Conservation (phyloP, 2,329 filamentous ascomycete species). For the Ceratocystis cacaofunesta region DNA sequence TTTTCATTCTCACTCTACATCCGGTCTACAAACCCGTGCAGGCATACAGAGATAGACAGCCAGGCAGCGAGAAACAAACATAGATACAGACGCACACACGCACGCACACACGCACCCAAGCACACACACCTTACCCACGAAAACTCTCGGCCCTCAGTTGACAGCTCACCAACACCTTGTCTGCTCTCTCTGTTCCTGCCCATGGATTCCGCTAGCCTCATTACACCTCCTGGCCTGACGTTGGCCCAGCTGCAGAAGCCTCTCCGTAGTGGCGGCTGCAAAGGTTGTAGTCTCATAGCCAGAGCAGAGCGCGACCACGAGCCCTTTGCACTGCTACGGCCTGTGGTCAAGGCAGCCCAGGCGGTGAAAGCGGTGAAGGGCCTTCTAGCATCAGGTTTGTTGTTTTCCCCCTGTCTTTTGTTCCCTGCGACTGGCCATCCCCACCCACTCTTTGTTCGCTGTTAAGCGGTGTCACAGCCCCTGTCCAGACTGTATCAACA, state of each 20-base stretch:
- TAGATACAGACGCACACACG: too few species aligned
- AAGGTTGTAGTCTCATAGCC: not conserved
- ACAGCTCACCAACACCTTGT: too few species aligned
- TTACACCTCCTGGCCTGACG: not conserved
- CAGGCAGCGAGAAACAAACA: too few species aligned
- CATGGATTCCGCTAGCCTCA: not conserved
- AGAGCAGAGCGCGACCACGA: not conserved
- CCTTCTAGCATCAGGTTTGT: not conserved
- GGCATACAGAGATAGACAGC: too few species aligned
- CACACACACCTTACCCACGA: too few species aligned
- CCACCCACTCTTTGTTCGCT: not conserved
- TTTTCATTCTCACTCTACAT: not conserved
- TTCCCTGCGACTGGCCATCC: not conserved
- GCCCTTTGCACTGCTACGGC: not conserved
- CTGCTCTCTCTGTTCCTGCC: not conserved
- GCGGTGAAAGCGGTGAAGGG: not conserved
- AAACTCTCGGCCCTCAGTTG: too few species aligned
- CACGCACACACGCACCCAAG: too few species aligned
- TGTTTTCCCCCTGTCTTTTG: not conserved
- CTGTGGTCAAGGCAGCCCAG: not conserved
- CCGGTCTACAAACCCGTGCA: too few species aligned
- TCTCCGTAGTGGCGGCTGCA: not conserved
- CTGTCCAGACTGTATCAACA: not conserved
- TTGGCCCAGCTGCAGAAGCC: not conserved
- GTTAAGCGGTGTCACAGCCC: not conserved